Evolutionary conservation across 2,329 filamentous ascomycete genomes (phyloP).

Genomic region (Bertia moriformis): DNA sequence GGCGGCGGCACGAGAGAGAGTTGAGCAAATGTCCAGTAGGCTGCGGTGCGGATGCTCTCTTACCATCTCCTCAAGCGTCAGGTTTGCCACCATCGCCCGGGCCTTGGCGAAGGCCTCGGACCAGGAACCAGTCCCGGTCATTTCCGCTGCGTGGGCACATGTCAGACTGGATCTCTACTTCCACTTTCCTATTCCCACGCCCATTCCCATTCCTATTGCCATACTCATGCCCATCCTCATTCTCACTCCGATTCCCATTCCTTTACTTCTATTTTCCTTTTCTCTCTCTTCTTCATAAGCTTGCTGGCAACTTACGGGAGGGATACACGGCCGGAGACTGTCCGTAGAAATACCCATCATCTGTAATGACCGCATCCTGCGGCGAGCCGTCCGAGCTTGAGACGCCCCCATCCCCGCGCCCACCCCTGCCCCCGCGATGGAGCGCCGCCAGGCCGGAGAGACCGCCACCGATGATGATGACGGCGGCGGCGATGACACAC

Average conservation of each 20-base stretch:
- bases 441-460: background rate
- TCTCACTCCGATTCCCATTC: background rate
- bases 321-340: conserved; percentile 33
- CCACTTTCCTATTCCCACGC: background rate
- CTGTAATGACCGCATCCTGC: conserved; percentile 15
- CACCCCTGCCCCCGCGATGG: too few species aligned
- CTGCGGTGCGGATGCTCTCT: conserved; percentile 1
- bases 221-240: background rate
- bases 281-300: background rate
- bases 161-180: conserved; percentile 5
- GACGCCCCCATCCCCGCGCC: background rate
- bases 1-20: conserved; percentile 1
- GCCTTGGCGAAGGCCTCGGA: conserved; percentile 52
- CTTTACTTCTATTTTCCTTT: too few species aligned
- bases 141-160: conserved; percentile 18
- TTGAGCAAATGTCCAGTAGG: background rate
- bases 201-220: background rate
- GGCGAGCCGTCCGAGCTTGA: too few species aligned
- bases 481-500: background rate
- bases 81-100: conserved; percentile 49
- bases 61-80: conserved; percentile 65
- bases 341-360: conserved; percentile 31
- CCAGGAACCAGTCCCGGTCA: conserved; percentile 54
- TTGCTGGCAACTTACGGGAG: conserved; percentile 23
- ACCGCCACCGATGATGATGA: background rate